Evolutionary conservation across 306 rosid genomes (phyloP), one percentile per base, ranked within the genome.

Genomic region (Abrus pulchellus): DNA sequence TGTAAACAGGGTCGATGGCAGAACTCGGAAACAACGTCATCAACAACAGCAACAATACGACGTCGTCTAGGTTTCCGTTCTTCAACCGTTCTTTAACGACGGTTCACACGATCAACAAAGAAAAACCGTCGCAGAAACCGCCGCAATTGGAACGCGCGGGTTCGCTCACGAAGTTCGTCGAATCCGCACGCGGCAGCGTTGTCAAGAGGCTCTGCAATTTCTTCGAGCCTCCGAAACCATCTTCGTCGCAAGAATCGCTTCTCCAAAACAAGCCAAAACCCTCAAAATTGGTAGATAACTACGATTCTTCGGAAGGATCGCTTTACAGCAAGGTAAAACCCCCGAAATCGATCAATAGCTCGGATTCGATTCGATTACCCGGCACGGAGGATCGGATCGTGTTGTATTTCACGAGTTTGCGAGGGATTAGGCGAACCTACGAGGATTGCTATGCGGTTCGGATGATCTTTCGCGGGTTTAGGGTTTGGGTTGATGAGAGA

Each of bases 401-500:
- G 13, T 66, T 91, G 66, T 95, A 91, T 32, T 84, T 93, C 66
- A 95, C 99, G 4, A 95, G 99, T 55, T 72, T 95, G 73, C 83
- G 98, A 9, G 98, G 99, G 3, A 76, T 95, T 79, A 86, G 99
- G 47, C 72, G 99, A 75, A 95, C 99, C 0, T 90, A 67, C 12
- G 99, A 95, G 84, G 99, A 95, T 76, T 95, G 99, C 80, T 87
- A 93, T 28, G 89, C 98, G 0, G 98, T 95, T 57, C 78, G 87
- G 87, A 92, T 69, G 83, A 93, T 95, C 4, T 89, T 95, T 34
- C 80, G 89, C 68, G 95, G 98, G 14, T 95, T 93, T 75, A 86
- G 98, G 87, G 92, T 95, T 63, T 93, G 99, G 98, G 91, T 95
- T 6, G 99, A 95, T 5, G 99, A 95, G 68, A 77, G 99, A 0